Evolutionary conservation across 441 rosid species (phyloP).

Genomic region (Omphalea diandra): DNA sequence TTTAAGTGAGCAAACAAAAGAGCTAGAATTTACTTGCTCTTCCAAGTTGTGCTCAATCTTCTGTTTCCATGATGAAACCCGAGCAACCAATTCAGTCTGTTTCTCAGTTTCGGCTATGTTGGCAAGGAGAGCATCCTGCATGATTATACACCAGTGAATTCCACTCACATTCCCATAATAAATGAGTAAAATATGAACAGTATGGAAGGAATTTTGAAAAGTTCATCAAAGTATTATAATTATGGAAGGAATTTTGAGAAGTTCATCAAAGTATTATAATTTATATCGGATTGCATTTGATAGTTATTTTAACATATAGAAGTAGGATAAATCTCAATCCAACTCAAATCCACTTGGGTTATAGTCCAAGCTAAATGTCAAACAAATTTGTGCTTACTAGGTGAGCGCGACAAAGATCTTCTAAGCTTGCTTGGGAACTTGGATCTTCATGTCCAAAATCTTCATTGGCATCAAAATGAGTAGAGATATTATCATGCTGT

Average conservation of each 20-base stretch:
- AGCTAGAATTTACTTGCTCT: conserved; percentile 60
- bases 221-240: neutral
- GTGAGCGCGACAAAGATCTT: conserved; percentile 94
- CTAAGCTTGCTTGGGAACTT: conserved; percentile 65
- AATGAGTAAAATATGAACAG: neutral
- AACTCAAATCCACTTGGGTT: neutral
- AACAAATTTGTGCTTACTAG: conserved; percentile 49
- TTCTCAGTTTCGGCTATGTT: conserved; percentile 89
- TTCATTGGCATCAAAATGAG: conserved; percentile 36
- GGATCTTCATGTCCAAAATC: conserved; percentile 43
- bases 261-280: neutral
- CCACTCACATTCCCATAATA: too few species aligned
- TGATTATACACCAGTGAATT: conserved; percentile 7
- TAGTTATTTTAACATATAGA: neutral
- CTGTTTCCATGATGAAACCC: conserved; percentile 90
- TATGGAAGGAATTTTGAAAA: neutral
- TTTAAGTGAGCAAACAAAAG: neutral
- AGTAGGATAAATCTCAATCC: neutral
- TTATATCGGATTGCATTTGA: neutral
- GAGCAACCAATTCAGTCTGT: conserved; percentile 86
- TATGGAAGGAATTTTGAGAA: neutral
- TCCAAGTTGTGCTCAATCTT: conserved; percentile 86
- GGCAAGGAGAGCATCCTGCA: conserved; percentile 89
- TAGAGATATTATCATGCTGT: conserved; percentile 38
- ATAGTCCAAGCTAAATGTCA: conserved; percentile 2